Percentiles rank a stretch among this genome's conserved stretches.
These are phyloP conservation scores for Heliamphora pulchella DNA, from an alignment of 179 eudicot species.

Conservation along the genomic window DNA sequence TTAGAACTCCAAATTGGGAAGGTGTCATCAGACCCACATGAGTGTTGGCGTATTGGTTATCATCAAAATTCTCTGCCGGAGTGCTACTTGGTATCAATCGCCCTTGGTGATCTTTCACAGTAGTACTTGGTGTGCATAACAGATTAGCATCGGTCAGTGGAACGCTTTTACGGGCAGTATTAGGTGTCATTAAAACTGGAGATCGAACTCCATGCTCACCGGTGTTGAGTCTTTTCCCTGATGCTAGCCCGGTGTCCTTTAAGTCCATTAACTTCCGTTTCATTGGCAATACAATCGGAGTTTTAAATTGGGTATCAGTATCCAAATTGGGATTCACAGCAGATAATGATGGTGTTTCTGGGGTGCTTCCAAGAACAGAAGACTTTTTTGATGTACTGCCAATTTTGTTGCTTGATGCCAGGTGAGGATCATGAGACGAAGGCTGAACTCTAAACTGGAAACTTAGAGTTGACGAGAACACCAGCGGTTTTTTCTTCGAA, in stretches of 20 bases:
- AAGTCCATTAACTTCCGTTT: constrained; percentile 71
- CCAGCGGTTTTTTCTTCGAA: constrained; percentile 54
- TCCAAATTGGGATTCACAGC: constrained; percentile 35
- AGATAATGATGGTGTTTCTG: constrained; percentile 37
- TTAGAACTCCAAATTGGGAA: constrained; percentile 31
- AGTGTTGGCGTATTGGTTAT: constrained; percentile 29
- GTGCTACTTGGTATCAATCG: constrained; percentile 29
- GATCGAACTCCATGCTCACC: constrained; percentile 58
- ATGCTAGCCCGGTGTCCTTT: constrained; percentile 40
- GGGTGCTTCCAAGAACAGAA: constrained; percentile 25
- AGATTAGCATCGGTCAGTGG: constrained; percentile 47
- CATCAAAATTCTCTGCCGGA: constrained; percentile 45
- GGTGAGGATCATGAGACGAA: constrained; percentile 31
- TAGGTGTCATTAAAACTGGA: constrained; percentile 62
- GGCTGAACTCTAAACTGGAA: constrained; percentile 31
- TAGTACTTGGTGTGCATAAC: constrained; percentile 40
- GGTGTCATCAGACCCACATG: constrained; percentile 26
- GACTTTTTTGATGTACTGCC: constrained; percentile 31
- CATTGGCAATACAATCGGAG: constrained; percentile 75
- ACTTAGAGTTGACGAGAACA: constrained; percentile 44
- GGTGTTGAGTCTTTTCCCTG: constrained; percentile 50
- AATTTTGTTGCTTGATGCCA: constrained; percentile 35
- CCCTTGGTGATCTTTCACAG: constrained; percentile 43
- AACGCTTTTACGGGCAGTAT: constrained; percentile 42
- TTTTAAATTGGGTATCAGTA: constrained; percentile 40